These are phyloP conservation scores for Tulasnella sp. DNA, from an alignment of 768 basidiomycete genomes.

Conservation along the genomic window DNA sequence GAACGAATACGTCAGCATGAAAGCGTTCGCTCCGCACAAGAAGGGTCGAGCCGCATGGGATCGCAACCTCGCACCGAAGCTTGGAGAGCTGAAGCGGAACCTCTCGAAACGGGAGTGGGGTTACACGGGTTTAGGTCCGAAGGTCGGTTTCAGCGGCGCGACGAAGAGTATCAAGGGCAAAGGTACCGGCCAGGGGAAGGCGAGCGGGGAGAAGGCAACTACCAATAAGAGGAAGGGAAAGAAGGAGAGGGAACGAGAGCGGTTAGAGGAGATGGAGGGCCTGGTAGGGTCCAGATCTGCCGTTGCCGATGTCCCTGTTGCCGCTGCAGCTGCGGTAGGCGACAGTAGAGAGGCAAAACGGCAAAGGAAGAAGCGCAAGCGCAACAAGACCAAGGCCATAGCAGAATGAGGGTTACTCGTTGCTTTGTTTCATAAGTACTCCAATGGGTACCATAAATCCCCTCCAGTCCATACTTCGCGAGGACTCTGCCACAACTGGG, in stretches of 20 bases:
- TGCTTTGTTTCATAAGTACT: too few relatives aligned
- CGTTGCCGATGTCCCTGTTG: too few relatives aligned
- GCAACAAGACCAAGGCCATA: conserved; percentile 8
- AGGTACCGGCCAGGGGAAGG: conserved; percentile 13
- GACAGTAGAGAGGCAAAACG: not conserved
- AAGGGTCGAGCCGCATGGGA: conserved; percentile 46
- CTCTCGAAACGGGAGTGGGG: conserved; percentile 29
- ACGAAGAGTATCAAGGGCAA: not conserved
- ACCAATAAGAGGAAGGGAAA: conserved; percentile 27
- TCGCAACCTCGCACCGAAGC: conserved; percentile 45
- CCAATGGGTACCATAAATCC: too few relatives aligned
- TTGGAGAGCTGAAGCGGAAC: conserved; percentile 61
- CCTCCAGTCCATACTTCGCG: too few relatives aligned
- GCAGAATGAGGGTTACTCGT: not conserved
- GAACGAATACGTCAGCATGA: conserved; percentile 82
- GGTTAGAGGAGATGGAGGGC: not conserved
- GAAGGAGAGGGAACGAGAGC: conserved; percentile 23
- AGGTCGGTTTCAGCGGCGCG: not conserved
- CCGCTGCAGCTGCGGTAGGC: not conserved
- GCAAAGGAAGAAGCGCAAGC: conserved; percentile 6
- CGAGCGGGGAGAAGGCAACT: not conserved
- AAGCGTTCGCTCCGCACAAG: conserved; percentile 82
- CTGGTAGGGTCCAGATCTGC: not conserved
- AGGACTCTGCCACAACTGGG: too few relatives aligned
- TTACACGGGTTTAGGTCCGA: not conserved